Conservation (phyloP, 495 filamentous ascomycete species). For the Annulohypoxylon bovei region DNA sequence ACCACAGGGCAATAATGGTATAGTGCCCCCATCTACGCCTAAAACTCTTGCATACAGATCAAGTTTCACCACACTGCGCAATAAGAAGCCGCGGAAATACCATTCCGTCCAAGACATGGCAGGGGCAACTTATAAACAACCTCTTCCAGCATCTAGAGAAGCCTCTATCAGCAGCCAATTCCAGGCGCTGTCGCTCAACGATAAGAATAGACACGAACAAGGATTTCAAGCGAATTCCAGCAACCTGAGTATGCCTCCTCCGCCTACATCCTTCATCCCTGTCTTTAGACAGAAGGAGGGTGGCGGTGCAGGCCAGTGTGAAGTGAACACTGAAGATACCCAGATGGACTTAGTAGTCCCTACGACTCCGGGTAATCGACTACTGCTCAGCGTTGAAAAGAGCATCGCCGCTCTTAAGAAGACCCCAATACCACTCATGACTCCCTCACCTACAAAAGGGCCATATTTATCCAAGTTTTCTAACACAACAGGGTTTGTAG, state of each 20-base stretch:
- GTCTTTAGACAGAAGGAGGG: constrained; percentile 9
- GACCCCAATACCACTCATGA: constrained; percentile 21
- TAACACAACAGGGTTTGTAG: constrained; percentile 66
- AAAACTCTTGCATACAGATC: constrained; percentile 43
- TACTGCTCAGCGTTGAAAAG: constrained; percentile 20
- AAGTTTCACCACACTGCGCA: constrained; percentile 23
- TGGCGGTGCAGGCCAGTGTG: not conserved
- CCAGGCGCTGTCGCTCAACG: constrained; percentile 45
- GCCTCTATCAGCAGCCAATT: constrained; percentile 44
- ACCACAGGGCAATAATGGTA: constrained; percentile 72
- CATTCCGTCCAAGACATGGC: constrained; percentile 44
- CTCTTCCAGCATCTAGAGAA: constrained; percentile 38
- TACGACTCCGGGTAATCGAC: constrained; percentile 30
- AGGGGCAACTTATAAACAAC: constrained; percentile 20
- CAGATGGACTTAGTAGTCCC: constrained; percentile 52
- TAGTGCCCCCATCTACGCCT: constrained; percentile 46
- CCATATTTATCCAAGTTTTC: constrained; percentile 77
- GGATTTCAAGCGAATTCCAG: constrained; percentile 55
- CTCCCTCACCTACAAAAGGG: constrained; percentile 53
- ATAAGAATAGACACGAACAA: constrained; percentile 16
- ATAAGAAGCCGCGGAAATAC: constrained; percentile 42
- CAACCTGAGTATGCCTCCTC: constrained; percentile 12
- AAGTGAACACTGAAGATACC: not conserved
- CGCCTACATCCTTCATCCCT: constrained; percentile 4
- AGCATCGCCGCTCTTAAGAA: constrained; percentile 25